Percentiles rank a stretch among this genome's conserved stretches.
Evolutionary conservation across 140 eudicot species (phyloP).

Genomic region (Artemisia princeps): DNA sequence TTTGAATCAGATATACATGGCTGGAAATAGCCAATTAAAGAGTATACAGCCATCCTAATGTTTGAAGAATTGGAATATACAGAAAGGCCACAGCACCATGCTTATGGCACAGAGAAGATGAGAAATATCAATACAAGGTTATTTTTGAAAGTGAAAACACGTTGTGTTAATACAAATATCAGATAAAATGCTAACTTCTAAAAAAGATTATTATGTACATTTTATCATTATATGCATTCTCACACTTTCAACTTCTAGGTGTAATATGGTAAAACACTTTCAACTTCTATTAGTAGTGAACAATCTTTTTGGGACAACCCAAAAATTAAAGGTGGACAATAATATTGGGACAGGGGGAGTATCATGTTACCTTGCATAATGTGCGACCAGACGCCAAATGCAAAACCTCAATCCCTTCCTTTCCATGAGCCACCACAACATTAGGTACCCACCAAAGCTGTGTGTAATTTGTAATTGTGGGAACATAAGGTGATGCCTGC

Average conservation of each 20-base stretch:
- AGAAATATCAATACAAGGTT: too few relatives aligned
- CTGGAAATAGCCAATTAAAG: background rate
- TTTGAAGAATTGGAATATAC: background rate
- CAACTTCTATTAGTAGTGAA: too few relatives aligned
- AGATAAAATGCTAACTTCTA: background rate
- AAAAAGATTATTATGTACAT: too few relatives aligned
- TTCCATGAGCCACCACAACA: slow-evolving; percentile 87
- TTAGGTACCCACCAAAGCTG: slow-evolving; percentile 98
- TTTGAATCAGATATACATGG: background rate
- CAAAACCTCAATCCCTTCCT: slow-evolving; percentile 95
- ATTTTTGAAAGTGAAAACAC: too few relatives aligned
- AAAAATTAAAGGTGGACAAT: too few relatives aligned
- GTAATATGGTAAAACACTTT: too few relatives aligned
- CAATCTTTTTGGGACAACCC: too few relatives aligned
- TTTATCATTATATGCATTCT: background rate
- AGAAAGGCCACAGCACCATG: background rate
- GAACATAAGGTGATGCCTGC: slow-evolving; percentile 70
- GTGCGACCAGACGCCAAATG: slow-evolving; percentile 98
- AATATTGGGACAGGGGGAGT: background rate
- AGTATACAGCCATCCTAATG: background rate
- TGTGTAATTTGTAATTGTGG: slow-evolving; percentile 90
- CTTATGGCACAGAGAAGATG: too few relatives aligned
- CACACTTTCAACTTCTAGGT: too few relatives aligned
- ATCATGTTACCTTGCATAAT: slow-evolving; percentile 63
- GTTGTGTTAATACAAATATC: background rate